Evolutionary conservation across 179 eudicot genomes (phyloP).

Genomic region (Spinacia oleracea): DNA sequence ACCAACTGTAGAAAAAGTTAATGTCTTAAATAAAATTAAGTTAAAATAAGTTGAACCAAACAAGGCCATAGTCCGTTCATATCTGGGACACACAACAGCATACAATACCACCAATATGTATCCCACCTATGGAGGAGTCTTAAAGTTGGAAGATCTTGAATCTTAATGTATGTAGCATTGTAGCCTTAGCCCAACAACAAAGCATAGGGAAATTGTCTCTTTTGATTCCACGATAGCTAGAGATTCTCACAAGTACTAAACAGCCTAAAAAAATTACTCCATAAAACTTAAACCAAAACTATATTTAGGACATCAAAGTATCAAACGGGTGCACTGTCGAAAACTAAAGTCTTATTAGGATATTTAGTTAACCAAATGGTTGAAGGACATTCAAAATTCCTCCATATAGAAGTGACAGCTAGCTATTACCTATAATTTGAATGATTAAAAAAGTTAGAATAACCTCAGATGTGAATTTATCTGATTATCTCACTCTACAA

Average conservation of each 20-base stretch:
- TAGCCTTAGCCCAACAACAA: background rate
- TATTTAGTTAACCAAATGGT: no score
- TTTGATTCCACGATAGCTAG: background rate
- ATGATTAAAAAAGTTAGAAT: no score
- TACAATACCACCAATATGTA: background rate
- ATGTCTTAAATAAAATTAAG: background rate
- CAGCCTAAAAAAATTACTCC: background rate
- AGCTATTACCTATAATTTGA: no score
- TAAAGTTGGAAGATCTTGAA: background rate
- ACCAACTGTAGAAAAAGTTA: background rate
- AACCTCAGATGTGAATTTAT: no score
- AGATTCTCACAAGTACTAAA: background rate
- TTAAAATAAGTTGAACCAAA: no score
- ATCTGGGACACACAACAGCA: background rate
- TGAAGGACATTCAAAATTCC: no score
- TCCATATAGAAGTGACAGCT: background rate
- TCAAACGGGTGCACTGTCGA: background rate
- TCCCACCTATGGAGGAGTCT: background rate
- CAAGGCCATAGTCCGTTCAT: background rate
- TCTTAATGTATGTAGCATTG: no score
- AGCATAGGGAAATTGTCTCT: background rate
- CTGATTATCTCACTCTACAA: no score
- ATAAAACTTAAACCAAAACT: background rate
- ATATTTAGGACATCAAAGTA: background rate
- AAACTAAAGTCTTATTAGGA: background rate